Percentiles rank a stretch among this genome's conserved stretches.
Evolutionary conservation across 1,284 basidiomycete genomes (phyloP).

Genomic region (Leccinum huronense): DNA sequence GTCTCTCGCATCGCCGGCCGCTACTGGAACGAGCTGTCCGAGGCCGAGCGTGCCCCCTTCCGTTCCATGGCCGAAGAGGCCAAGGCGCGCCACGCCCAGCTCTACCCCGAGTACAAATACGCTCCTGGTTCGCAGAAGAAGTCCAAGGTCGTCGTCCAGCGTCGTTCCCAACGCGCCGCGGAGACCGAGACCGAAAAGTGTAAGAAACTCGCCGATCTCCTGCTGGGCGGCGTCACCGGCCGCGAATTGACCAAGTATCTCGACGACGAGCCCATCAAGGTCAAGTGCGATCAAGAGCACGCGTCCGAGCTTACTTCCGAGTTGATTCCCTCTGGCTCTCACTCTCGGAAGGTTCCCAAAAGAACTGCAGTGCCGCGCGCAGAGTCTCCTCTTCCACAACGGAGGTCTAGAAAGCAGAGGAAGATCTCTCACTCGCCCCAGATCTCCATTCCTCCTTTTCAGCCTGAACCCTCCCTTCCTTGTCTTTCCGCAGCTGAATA

Average conservation of each 20-base stretch:
- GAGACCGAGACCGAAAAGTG: conserved; percentile 41
- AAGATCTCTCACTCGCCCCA: background rate
- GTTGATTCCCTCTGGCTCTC: background rate
- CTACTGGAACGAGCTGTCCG: conserved; percentile 41
- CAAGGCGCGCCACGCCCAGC: conserved; percentile 48
- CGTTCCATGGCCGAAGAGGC: conserved; percentile 43
- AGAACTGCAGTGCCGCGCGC: conserved; percentile 7
- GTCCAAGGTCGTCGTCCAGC: conserved; percentile 21
- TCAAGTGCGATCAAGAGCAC: background rate
- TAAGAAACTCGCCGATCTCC: conserved; percentile 42
- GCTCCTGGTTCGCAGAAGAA: conserved; percentile 39
- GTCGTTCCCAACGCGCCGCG: conserved; percentile 30
- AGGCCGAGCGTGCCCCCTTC: conserved; percentile 41
- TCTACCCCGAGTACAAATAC: conserved; percentile 60
- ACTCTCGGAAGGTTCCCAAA: conserved; percentile 11
- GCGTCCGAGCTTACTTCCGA: background rate
- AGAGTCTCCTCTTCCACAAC: conserved; percentile 9
- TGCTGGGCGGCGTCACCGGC: conserved; percentile 43
- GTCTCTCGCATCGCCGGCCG: conserved; percentile 51
- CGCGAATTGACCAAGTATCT: conserved; percentile 34
- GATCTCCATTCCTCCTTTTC: background rate
- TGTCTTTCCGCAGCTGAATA: background rate
- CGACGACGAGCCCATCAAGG: conserved; percentile 4
- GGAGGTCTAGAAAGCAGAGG: conserved; percentile 11
- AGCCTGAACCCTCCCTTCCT: conserved; percentile 6